Evolutionary conservation across 2,329 filamentous ascomycete species (phyloP).

Genomic region (Fusarium ambrosium): DNA sequence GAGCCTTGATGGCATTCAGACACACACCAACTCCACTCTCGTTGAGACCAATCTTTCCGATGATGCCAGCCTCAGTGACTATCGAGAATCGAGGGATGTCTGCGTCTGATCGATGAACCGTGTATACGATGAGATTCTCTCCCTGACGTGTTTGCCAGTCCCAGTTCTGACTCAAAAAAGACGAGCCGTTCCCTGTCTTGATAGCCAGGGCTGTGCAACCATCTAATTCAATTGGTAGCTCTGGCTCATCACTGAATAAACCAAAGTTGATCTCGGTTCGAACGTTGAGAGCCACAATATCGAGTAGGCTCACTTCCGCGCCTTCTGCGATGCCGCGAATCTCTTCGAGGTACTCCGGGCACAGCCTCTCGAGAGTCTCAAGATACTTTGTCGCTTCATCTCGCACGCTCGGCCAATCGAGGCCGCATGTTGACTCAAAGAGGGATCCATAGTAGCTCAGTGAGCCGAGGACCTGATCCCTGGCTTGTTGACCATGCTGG

Average conservation of each 20-base stretch:
- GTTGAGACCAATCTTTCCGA: neutral
- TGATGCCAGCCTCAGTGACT: neutral
- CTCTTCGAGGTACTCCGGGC: neutral
- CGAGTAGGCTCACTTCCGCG: neutral
- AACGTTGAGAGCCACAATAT: neutral
- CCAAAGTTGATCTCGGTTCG: constrained; percentile 1
- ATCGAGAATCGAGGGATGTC: neutral
- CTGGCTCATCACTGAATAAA: neutral
- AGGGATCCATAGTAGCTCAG: neutral
- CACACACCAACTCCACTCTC: neutral
- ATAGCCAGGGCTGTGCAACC: neutral
- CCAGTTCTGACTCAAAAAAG: neutral
- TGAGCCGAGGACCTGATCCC: neutral
- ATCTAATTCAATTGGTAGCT: neutral
- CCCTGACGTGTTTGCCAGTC: neutral
- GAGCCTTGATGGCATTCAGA: neutral
- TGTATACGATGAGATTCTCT: neutral
- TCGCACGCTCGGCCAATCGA: neutral
- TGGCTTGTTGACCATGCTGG: neutral
- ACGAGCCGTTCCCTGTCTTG: neutral
- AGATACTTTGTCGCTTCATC: neutral
- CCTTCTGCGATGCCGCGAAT: neutral
- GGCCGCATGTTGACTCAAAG: neutral
- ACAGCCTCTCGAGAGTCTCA: neutral
- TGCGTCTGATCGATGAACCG: neutral